phyloP scores from a whole-genome alignment of 2,329 filamentous ascomycete genomes.

The Tolypocladium inflatum region DNA sequence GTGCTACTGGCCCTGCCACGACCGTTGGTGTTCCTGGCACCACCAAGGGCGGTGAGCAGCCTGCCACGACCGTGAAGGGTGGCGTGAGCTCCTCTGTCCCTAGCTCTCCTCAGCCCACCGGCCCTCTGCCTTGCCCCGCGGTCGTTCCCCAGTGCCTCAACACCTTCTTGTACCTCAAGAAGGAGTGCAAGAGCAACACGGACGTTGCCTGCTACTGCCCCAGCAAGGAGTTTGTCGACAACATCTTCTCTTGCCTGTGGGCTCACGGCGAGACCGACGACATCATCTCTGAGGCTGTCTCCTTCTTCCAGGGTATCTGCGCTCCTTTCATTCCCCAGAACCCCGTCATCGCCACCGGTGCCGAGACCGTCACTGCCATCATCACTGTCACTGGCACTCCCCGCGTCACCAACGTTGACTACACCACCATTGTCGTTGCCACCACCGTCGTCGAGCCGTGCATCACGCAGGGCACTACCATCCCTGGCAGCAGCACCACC shows the following conservation, averaged over 20 bases:
- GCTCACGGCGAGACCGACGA: constrained; percentile 60
- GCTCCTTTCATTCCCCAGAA: constrained; percentile 64
- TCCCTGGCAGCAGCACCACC: constrained; percentile 30
- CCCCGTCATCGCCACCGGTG: constrained; percentile 74
- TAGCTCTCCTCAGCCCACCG: constrained; percentile 16
- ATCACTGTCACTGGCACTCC: constrained; percentile 44
- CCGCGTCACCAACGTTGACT: constrained; percentile 36
- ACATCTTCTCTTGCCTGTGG: constrained; percentile 73
- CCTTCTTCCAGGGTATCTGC: constrained; percentile 89
- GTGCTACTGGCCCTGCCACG: constrained; percentile 16
- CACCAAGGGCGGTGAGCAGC: constrained; percentile 1
- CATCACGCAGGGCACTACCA: not conserved
- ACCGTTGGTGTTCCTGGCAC: constrained; percentile 16
- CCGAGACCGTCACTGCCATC: constrained; percentile 54
- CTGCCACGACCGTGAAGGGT: not conserved
- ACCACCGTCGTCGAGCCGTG: constrained; percentile 32
- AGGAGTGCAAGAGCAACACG: constrained; percentile 71
- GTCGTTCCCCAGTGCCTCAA: constrained; percentile 84
- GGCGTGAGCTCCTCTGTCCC: constrained; percentile 9
- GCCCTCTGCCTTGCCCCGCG: constrained; percentile 50
- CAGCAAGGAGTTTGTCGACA: constrained; percentile 62
- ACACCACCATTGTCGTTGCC: constrained; percentile 41
- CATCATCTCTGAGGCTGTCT: constrained; percentile 60
- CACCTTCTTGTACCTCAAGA: constrained; percentile 68
- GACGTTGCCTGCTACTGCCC: constrained; percentile 84